Conservation (phyloP, 352 stramenopile genomes). For the Globisporangium heterothallicum region DNA sequence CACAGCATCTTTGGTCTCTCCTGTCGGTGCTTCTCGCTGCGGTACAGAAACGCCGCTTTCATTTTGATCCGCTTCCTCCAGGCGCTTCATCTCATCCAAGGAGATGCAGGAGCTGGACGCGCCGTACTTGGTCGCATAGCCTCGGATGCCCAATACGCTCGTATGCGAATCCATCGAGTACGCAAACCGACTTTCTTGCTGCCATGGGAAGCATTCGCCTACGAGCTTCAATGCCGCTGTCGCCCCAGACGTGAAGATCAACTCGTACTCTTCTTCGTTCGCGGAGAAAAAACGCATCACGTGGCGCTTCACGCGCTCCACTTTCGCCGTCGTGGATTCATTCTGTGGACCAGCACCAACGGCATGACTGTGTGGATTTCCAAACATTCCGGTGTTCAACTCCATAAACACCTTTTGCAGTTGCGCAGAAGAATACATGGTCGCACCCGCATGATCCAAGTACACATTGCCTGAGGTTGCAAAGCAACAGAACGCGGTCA, state of each 20-base stretch:
- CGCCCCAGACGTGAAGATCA: slow-evolving; percentile 84
- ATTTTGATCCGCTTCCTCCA: slow-evolving; percentile 14
- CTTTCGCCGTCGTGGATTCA: slow-evolving; percentile 29
- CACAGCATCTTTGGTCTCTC: slow-evolving; percentile 4
- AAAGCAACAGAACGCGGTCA: too few species aligned
- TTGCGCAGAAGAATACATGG: slow-evolving; percentile 67
- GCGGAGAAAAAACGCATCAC: slow-evolving; percentile 68
- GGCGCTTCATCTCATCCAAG: slow-evolving; percentile 31
- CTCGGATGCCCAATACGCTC: slow-evolving; percentile 63
- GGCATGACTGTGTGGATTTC: slow-evolving; percentile 59
- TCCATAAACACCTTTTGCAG: slow-evolving; percentile 43
- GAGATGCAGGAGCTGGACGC: slow-evolving; percentile 27
- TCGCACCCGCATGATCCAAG: slow-evolving; percentile 82
- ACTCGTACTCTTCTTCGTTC: slow-evolving; percentile 57
- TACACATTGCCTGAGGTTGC: slow-evolving; percentile 64
- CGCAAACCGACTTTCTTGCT: slow-evolving; percentile 37
- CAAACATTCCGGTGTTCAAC: slow-evolving; percentile 44
- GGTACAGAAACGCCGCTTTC: neutral
- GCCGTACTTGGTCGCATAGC: slow-evolving; percentile 26
- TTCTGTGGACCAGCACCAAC: slow-evolving; percentile 16
- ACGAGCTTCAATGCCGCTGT: slow-evolving; percentile 79
- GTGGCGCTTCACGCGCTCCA: slow-evolving; percentile 43
- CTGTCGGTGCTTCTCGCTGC: neutral
- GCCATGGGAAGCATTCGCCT: slow-evolving; percentile 79
- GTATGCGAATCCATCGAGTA: slow-evolving; percentile 68